These are phyloP conservation scores for Phytophthora foliorum DNA, from an alignment of 352 stramenopile genomes.

Conservation along the genomic window DNA sequence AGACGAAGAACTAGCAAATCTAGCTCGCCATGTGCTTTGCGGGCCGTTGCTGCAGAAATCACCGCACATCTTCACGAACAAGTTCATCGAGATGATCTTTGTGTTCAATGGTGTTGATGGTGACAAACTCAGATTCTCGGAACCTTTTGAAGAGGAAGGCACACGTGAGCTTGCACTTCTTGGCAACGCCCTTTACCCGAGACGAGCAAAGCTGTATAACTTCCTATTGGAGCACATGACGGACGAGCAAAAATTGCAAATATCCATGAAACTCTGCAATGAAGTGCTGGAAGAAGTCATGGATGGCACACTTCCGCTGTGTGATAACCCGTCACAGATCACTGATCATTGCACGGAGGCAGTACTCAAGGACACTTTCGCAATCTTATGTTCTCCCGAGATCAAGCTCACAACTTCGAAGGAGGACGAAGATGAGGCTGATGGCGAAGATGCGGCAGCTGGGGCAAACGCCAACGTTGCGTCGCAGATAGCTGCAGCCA, in stretches of 20 bases:
- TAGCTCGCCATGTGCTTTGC: conserved; percentile 95
- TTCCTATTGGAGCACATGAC: conserved; percentile 96
- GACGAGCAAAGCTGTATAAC: conserved; percentile 93
- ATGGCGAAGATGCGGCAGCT: conserved; percentile 67
- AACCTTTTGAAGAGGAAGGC: conserved; percentile 73
- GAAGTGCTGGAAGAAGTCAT: conserved; percentile 94
- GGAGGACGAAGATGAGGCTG: conserved; percentile 65
- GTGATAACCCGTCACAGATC: conserved; percentile 79
- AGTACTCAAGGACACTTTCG: conserved; percentile 89
- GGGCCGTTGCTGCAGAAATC: conserved; percentile 93
- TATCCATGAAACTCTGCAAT: conserved; percentile 95
- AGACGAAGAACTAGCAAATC: conserved; percentile 92
- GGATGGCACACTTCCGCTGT: conserved; percentile 79
- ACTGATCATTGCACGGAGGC: conserved; percentile 90
- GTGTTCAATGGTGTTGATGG: conserved; percentile 93
- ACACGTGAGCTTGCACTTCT: conserved; percentile 71
- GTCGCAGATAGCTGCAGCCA: conserved; percentile 89
- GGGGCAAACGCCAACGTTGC: conserved; percentile 54
- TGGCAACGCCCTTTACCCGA: conserved; percentile 61
- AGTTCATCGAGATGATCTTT: conserved; percentile 98
- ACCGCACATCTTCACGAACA: conserved; percentile 95
- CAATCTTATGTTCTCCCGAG: conserved; percentile 84
- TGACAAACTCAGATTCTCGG: conserved; percentile 65
- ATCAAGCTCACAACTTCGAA: conserved; percentile 84
- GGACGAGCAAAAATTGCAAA: conserved; percentile 97